Evolutionary conservation across 2,329 filamentous ascomycete genomes (phyloP), one percentile per base, ranked within the genome.

Genomic region (Xylaria sp.): DNA sequence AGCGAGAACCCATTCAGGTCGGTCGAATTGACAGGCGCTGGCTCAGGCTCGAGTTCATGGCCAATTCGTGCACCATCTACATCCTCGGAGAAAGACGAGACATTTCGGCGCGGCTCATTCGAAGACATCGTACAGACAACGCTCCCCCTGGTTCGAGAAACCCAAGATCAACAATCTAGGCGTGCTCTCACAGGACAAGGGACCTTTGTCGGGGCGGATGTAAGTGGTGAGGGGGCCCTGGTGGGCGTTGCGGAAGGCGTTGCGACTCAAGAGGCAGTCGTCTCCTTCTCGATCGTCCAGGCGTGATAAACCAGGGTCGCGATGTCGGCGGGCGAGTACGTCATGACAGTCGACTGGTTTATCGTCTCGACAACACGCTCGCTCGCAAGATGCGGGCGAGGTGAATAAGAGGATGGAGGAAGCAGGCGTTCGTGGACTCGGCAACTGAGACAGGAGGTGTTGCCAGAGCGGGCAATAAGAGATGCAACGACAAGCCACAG

Each of bases 111-210:
- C 65, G 69, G 64, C 63, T 73, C 71, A 68, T 68, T 70, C 60
- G 72, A 70, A 71, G 76, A 75, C 77, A 78, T 79, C 67, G 72
- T 71, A 71, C 65, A 66, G 59, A 59, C 37, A 62, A 61, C 39
- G 54, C 63, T 67, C 68, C 58, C 37, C 56, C 58, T 59, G 52
- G 16, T 52, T 37, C 16, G 48, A 48, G 52, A 50, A 52, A 53
- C 52, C 49, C 18, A 16, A n/a, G 56, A 46, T 30, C 58, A 46
- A 49, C n/a, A 44, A 49, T 54, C 52, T 30, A 52, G 52, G 51
- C 57, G 54, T 39, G 59, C 52, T 55, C 48, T 54, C 52, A 58
- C 49, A 54, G 51, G 47, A 57, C 58, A 52, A 59, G 57, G 61
- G 37, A 49, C 52, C 30, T 48, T 51, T 13, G 56, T 52, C 49